Conservation (phyloP, 2,329 filamentous ascomycete genomes). For the Alternaria postmessia region DNA sequence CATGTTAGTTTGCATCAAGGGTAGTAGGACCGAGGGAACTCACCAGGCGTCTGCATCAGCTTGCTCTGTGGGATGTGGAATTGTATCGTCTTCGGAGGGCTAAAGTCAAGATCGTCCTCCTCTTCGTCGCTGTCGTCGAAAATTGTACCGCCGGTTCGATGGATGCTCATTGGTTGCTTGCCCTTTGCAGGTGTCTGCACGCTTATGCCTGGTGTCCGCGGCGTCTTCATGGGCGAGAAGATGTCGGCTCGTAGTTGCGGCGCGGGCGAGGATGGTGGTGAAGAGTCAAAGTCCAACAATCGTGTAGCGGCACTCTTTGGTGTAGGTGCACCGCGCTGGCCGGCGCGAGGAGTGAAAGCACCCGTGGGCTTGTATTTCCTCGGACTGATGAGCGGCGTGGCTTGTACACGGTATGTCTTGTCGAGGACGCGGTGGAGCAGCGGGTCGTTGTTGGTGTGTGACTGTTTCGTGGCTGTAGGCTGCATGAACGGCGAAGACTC, state of each 20-base stretch:
- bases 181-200: conserved; percentile 73
- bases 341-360: conserved; percentile 49
- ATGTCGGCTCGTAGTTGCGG: conserved; percentile 86
- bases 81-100: conserved; percentile 92
- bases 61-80: conserved; percentile 81
- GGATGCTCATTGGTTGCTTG: conserved; percentile 59
- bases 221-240: conserved; percentile 76
- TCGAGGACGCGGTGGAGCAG: conserved; percentile 91
- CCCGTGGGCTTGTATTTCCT: conserved; percentile 54
- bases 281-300: conserved; percentile 49
- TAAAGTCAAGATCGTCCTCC: conserved; percentile 66
- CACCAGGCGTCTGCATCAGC: conserved; percentile 81
- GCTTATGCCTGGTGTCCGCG: conserved; percentile 80
- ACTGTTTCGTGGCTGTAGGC: conserved; percentile 46
- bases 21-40: conserved; percentile 31
- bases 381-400: conserved; percentile 81
- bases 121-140: conserved; percentile 84
- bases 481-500: conserved; percentile 63
- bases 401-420: conserved; percentile 93
- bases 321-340: conserved; percentile 37
- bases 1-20: conserved; percentile 2
- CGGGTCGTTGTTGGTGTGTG: conserved; percentile 67
- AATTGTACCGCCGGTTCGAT: conserved; percentile 41
- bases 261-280: conserved; percentile 66
- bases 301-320: conserved; percentile 33